Percentiles rank a stretch among this genome's conserved stretches.
Conservation (phyloP, 805 yeast genomes). For the Myxozyma vanderwaltii region DNA sequence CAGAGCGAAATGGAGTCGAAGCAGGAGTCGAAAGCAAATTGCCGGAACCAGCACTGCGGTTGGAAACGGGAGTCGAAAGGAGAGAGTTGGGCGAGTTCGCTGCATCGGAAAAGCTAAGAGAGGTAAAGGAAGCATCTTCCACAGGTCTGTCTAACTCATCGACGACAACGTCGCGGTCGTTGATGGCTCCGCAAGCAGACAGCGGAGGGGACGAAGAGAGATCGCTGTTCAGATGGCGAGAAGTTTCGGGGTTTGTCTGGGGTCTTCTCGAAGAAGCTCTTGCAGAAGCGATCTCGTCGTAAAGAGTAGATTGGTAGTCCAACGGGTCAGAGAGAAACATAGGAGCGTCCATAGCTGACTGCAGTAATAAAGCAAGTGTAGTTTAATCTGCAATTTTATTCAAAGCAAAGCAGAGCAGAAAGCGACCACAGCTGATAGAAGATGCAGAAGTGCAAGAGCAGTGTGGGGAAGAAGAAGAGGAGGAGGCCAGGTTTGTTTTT, state of each 20-base stretch:
- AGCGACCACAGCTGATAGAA: background rate
- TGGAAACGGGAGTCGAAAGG: constrained; percentile 26
- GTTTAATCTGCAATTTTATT: background rate
- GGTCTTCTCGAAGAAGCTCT: background rate
- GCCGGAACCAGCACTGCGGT: constrained; percentile 19
- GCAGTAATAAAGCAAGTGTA: background rate
- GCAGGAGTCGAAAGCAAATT: constrained; percentile 24
- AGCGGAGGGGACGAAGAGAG: constrained; percentile 19
- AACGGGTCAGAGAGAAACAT: constrained; percentile 19
- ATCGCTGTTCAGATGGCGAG: background rate
- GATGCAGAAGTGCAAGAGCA: constrained; percentile 4
- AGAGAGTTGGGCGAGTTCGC: constrained; percentile 10
- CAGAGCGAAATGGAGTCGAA: constrained; percentile 23
- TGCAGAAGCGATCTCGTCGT: constrained; percentile 7
- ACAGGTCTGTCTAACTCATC: background rate
- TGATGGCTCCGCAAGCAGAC: background rate
- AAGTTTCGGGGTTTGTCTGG: background rate
- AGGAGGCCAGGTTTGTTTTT: background rate
- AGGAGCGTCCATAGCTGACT: constrained; percentile 7
- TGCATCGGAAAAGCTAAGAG: background rate
- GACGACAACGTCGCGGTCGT: background rate
- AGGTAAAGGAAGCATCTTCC: background rate
- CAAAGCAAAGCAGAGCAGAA: background rate
- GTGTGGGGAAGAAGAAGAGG: background rate
- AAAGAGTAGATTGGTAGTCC: constrained; percentile 15